Evolutionary conservation across 2,329 filamentous ascomycete genomes (phyloP).

Genomic region (Xylaria sp.): DNA sequence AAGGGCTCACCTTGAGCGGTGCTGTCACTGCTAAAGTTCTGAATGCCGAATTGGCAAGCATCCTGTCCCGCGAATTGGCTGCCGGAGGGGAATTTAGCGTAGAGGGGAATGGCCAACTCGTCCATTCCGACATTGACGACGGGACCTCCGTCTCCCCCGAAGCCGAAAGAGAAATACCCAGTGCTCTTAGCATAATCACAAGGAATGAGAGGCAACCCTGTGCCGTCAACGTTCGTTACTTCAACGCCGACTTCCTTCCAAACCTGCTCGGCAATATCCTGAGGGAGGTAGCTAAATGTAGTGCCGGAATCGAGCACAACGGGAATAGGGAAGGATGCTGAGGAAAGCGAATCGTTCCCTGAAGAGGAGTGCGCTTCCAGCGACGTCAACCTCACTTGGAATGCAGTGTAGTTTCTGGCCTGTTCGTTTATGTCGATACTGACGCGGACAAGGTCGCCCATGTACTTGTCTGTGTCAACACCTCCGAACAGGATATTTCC

Average conservation of each 20-base stretch:
- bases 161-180: slow-evolving; percentile 66
- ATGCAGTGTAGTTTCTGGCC: slow-evolving; percentile 56
- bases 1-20: slow-evolving; percentile 47
- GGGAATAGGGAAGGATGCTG: slow-evolving; percentile 60
- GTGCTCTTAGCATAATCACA: slow-evolving; percentile 59
- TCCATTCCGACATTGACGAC: slow-evolving; percentile 64
- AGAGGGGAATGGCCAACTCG: slow-evolving; percentile 64
- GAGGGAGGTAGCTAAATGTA: slow-evolving; percentile 76
- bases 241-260: slow-evolving; percentile 66
- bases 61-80: slow-evolving; percentile 58
- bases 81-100: slow-evolving; percentile 54
- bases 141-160: slow-evolving; percentile 61
- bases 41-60: slow-evolving; percentile 67
- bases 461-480: slow-evolving; percentile 80
- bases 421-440: slow-evolving; percentile 63
- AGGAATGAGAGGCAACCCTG: slow-evolving; percentile 59
- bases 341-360: slow-evolving; percentile 59
- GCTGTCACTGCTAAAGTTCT: slow-evolving; percentile 55
- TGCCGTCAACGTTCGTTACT: slow-evolving; percentile 58
- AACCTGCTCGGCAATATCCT: slow-evolving; percentile 64
- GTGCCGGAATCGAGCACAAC: slow-evolving; percentile 80
- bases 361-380: slow-evolving; percentile 60
- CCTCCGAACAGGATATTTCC: slow-evolving; percentile 83
- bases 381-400: slow-evolving; percentile 61
- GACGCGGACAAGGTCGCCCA: slow-evolving; percentile 70